phyloP scores from a whole-genome alignment of 164 flowering plant genomes.

The Cinnamomum micranthum region DNA sequence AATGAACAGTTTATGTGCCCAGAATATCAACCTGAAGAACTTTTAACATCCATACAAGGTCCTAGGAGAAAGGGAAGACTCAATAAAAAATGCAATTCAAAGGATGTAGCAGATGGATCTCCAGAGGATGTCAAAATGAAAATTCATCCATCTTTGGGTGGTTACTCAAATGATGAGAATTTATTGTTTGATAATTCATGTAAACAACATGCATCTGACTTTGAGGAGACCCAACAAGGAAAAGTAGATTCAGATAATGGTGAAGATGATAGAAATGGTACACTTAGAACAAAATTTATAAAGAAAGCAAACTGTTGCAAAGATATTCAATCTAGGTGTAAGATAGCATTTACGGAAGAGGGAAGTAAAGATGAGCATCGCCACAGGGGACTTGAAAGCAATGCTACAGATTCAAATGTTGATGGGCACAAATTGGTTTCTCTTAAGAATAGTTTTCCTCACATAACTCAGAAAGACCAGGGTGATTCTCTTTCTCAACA shows the following conservation, averaged over 20 bases:
- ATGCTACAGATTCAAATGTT: too few relatives aligned
- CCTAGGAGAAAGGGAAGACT: neutral
- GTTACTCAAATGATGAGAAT: neutral
- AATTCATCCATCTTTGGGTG: neutral
- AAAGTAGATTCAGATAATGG: neutral
- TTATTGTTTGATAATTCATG: neutral
- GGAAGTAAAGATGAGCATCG: too few relatives aligned
- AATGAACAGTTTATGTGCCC: neutral
- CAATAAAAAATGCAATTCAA: neutral
- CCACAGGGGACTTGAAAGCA: too few relatives aligned
- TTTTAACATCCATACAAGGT: neutral
- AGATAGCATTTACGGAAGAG: too few relatives aligned
- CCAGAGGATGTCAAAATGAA: neutral
- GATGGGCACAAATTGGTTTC: too few relatives aligned
- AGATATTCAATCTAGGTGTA: neutral
- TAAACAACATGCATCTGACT: neutral
- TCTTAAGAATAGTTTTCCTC: neutral
- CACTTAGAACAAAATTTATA: too few relatives aligned
- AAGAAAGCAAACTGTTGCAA: too few relatives aligned
- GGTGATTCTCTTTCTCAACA: neutral
- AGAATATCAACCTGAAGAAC: neutral
- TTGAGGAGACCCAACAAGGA: too few relatives aligned
- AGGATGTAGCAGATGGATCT: neutral
- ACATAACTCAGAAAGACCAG: too few relatives aligned
- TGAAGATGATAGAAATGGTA: neutral